Base-by-base conservation (phyloP, 495 filamentous ascomycete species). In the Talaromyces proteolyticus region DNA sequence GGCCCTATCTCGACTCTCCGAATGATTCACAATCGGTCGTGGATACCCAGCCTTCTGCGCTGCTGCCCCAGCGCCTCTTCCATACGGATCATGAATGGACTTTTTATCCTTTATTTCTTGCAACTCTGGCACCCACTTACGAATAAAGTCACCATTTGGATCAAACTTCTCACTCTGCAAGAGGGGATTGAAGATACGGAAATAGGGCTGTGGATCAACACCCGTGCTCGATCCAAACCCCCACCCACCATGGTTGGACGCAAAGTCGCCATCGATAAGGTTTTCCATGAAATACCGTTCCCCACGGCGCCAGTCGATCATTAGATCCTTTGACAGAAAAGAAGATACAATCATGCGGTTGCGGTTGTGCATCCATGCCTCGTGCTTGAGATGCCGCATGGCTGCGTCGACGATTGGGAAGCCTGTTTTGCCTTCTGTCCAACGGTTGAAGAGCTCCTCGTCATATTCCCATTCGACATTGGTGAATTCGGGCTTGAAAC, bases 241-340 rank as follows among this genome's bases (percentile, higher is more conserved):
- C 91, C 91, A 95, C 0, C 91, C 91, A 19, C 91, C 89, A 58
- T 92, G 92, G 57, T 96, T 96, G 36, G 81, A 87, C 1, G 90
- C 89, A 61, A 96, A 96, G 63, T 96, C 91, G 10, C 91, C 91
- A 62, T 95, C 91, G 49, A 96, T 81, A 4, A 96, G 75, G 45
- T 88, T 74, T 57, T 87, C 81, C 87, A 94, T 95, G 72, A 96
- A 95, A 61, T 85, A 92, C 12, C 74, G 74, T 70, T 96, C 91
- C 8, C 91, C 91, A 59, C 88, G 81, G 12, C 90, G 85, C 91
- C 91, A 96, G 72, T 96, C 91, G 23, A 95, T 67, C 19, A 94
- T 70, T 4, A 96, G 74, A 55, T 96, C 86, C 63, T 96, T 96
- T 50, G 84, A 77, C 0, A 96, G 75, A 64, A 95, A 96, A 1